phyloP scores from a whole-genome alignment of 345 rosid genomes.

The Camelina sativa region DNA sequence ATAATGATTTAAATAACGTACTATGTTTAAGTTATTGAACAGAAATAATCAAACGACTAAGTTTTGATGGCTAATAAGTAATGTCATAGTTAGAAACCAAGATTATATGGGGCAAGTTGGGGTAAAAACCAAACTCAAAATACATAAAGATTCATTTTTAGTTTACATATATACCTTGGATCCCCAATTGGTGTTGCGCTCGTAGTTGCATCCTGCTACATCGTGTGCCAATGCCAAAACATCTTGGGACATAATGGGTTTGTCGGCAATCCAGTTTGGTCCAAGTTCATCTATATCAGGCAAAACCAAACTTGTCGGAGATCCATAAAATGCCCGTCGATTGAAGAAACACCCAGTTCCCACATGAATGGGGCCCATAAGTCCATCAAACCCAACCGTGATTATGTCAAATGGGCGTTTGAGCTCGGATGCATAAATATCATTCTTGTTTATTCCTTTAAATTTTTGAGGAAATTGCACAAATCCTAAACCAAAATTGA shows the following conservation, averaged over 20 bases:
- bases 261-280: conserved; percentile 29
- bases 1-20: no score
- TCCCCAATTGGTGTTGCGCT: conserved; percentile 65
- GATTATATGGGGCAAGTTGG: no score
- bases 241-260: conserved; percentile 39
- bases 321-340: conserved; percentile 59
- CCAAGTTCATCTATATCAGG: conserved; percentile 48
- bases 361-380: conserved; percentile 47
- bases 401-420: conserved; percentile 47
- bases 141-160: neutral
- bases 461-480: conserved; percentile 74
- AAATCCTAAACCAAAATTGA: conserved; percentile 38
- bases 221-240: conserved; percentile 47
- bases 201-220: conserved; percentile 58
- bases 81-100: no score
- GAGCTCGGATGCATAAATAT: conserved; percentile 53
- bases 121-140: no score
- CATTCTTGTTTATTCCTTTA: conserved; percentile 52
- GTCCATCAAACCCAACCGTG: conserved; percentile 53
- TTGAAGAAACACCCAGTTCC: conserved; percentile 69
- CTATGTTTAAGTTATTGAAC: no score
- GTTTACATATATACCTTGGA: conserved; percentile 47
- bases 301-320: conserved; percentile 34
- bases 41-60: no score
- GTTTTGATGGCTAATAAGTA: no score